Conservation (phyloP, 129 eudicot species). For the Tagetes patula region DNA sequence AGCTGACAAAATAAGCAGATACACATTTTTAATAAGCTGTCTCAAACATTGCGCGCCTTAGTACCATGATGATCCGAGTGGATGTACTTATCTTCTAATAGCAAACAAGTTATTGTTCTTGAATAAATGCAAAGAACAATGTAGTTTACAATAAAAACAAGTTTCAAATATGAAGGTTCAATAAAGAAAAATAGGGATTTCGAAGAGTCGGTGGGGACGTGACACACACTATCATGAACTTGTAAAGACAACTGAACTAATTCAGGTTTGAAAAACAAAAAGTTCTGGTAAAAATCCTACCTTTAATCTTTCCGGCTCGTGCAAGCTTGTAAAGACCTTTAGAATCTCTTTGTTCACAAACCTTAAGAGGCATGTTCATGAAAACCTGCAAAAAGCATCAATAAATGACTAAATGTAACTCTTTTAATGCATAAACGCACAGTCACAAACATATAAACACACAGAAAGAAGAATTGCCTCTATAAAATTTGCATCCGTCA, state of each 20-base stretch:
- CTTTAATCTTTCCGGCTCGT: slow-evolving; percentile 94
- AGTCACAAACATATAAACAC: background rate
- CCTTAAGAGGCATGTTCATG: slow-evolving; percentile 88
- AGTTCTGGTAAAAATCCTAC: slow-evolving; percentile 30
- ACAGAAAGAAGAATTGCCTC: slow-evolving; percentile 59
- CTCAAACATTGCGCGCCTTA: background rate
- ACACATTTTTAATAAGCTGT: background rate
- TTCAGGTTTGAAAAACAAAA: background rate
- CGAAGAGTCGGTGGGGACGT: background rate
- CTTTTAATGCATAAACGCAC: background rate
- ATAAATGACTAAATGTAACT: background rate
- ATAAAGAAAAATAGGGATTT: slow-evolving; percentile 2
- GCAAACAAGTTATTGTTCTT: background rate
- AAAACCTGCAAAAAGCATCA: slow-evolving; percentile 56
- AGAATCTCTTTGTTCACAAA: slow-evolving; percentile 92
- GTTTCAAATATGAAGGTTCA: background rate
- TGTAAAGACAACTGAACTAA: background rate
- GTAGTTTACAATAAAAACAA: background rate
- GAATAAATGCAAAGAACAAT: background rate
- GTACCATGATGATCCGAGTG: background rate
- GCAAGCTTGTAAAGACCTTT: slow-evolving; percentile 99
- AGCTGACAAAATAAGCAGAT: background rate
- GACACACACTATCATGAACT: background rate
- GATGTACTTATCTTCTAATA: background rate
- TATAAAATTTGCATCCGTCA: slow-evolving; percentile 66